Base-by-base conservation (phyloP, 1,284 basidiomycete species). In the Sanghuangporus sanghuang region DNA sequence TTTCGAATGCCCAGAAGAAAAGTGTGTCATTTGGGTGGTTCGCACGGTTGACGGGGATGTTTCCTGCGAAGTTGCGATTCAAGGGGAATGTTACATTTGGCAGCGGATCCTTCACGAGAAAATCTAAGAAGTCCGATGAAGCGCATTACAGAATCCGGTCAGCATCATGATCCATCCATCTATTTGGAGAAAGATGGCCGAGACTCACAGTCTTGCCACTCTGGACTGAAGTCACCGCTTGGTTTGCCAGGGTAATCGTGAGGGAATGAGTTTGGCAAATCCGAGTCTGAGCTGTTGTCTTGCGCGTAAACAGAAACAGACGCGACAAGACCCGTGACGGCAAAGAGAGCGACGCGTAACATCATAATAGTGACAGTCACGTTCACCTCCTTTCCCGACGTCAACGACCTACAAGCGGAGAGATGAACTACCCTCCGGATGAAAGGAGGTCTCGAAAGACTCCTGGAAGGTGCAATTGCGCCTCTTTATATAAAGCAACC, bases 1-100 rank as follows among this genome's bases (percentile, higher is more conserved):
- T 83, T 71, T 91, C 89, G 66, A 86, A 83, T 1, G 78, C 88
- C 79, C 84, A 83, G 73, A 91, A 91, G 75, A 89, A 91, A 2
- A 91, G 76, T 0, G 88, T 89, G 65, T 90, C 76, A 63, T 90
- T 89, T 0, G 85, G 85, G 71, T 89, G 87, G n/a, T 79, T 81
- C n/a, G 76, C 72, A 39, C 87, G 79, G 66, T 85, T 77, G 2
- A 90, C 86, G 5, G 81, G 79, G 59, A 90, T 78, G 66, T 88
- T 91, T 58, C 88, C 89, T 0, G 89, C 87, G 67, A 78, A 91
- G 70, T 77, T 85, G 7, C 81, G 80, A 14, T 77, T 73, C 8
- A 87, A 69, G 23, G 77, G 69, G 71, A 85, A 87, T 0, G 86
- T 85, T 4, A 90, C 77, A 68, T 89, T 88, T 0, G 88, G 87